Evolutionary conservation across 108 stramenopile species (phyloP).

Genomic region (Stephanodiscus minutulus): DNA sequence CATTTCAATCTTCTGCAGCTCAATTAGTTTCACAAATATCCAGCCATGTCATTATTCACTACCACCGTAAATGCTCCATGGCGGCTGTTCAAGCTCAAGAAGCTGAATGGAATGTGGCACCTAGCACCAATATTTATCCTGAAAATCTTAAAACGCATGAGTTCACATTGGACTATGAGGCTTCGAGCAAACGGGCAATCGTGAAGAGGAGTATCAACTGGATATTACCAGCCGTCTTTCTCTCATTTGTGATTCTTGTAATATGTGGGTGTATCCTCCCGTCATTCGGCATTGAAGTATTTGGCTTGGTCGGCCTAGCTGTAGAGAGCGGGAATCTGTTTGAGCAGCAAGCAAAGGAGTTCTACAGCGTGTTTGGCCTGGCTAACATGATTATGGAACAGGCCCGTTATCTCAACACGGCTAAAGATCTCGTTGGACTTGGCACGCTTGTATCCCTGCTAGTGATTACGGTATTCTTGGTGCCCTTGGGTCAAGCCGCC

Average conservation of each 20-base stretch:
- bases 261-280: conserved; percentile 62
- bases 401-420: conserved; percentile 58
- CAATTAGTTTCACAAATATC: conserved; percentile 76
- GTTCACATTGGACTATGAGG: conserved; percentile 49
- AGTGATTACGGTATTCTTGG: conserved; percentile 66
- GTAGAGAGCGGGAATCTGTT: conserved; percentile 75
- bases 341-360: conserved; percentile 53
- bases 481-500: conserved; percentile 62
- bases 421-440: conserved; percentile 63
- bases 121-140: background rate
- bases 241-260: conserved; percentile 46
- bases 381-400: conserved; percentile 69
- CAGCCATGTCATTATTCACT: conserved; percentile 81
- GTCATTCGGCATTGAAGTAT: conserved; percentile 62
- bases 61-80: conserved; percentile 59
- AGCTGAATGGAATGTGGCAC: conserved; percentile 23
- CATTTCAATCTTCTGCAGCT: no score
- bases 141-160: conserved; percentile 25
- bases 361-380: conserved; percentile 63
- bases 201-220: conserved; percentile 44
- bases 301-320: conserved; percentile 74
- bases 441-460: conserved; percentile 61
- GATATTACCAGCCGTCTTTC: conserved; percentile 22
- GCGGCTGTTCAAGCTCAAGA: conserved; percentile 10
- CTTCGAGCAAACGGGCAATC: conserved; percentile 34